These are phyloP conservation scores for Dioscorea alata DNA, from an alignment of 106 monocot genomes.

Conservation along the genomic window DNA sequence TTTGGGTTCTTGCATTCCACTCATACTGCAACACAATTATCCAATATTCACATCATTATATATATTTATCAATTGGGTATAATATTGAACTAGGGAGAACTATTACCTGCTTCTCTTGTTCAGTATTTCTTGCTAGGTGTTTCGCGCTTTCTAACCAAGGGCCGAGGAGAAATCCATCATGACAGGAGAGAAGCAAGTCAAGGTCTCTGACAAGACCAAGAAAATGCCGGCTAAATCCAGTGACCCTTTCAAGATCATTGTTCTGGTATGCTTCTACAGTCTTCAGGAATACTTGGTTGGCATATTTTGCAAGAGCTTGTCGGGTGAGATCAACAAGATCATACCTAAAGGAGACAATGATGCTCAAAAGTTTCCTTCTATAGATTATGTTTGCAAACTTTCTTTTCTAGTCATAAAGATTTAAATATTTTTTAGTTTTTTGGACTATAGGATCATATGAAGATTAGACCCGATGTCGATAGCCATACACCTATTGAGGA, in stretches of 20 bases:
- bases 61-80: too few relatives aligned
- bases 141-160: constrained; percentile 66
- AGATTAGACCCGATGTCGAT: too few relatives aligned
- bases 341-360: constrained; percentile 24
- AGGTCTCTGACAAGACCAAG: constrained; percentile 46
- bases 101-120: constrained; percentile 43
- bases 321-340: constrained; percentile 62
- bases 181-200: constrained; percentile 41
- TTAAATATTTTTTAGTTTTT: too few relatives aligned
- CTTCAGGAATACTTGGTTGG: constrained; percentile 45
- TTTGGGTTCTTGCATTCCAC: constrained; percentile 68
- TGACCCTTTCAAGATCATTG: constrained; percentile 18
- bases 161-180: constrained; percentile 60
- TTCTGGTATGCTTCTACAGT: constrained; percentile 39
- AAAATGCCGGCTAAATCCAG: constrained; percentile 25
- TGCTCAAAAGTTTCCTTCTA: neutral
- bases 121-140: constrained; percentile 27
- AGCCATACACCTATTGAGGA: too few relatives aligned
- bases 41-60: neutral
- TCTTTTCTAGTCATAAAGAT: too few relatives aligned
- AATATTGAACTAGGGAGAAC: neutral
- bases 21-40: constrained; percentile 39
- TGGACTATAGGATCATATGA: too few relatives aligned
- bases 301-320: constrained; percentile 55
- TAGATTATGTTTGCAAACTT: neutral